Evolutionary conservation across 176 grass and related monocot species (phyloP), one percentile per base, ranked within the genome.

Genomic region (Pontederia crassipes): DNA sequence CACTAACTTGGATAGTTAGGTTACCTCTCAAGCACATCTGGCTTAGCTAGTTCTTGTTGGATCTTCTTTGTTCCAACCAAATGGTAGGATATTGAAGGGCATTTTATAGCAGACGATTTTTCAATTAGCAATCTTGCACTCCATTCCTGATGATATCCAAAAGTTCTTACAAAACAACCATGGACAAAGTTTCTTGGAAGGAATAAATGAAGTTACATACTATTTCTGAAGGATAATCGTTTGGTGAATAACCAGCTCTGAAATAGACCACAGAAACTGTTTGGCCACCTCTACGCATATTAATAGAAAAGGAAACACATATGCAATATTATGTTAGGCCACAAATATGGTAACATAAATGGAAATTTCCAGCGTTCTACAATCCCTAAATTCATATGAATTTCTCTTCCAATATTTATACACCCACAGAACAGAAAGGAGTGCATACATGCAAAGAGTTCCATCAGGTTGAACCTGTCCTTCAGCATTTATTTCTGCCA

Each of bases 141-240:
- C 93, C 93, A 97, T 60, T 91, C 84, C 93, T 97, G 73, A 7
- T 77, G 78, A 13, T 45, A 13, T 9, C 59, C 40, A 40, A n/a
- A n/a, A n/a, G n/a, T n/a, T 69, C 54, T 5, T 11, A 3, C n/a
- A 17, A 29, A 11, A 54, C 11, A 52, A 69, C 10, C 20, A 20
- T 27, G 12, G 56, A n/a, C 26, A 57, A 57, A 32, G 64, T 35
- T 48, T 18, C 8, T 32, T 12, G 32, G 46, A 15, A 51, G 69
- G 59, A 72, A 20, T 12, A 70, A 1, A 40, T 15, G 59, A 17
- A 56, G 12, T 56, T 49, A 16, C 78, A 57, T 90, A 96, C 92
- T 77, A 12, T 66, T 90, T 96, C 92, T 2, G 92, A 96, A 88
- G 92, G 86, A 81, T 96, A 96, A 71, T 96, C 92, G 70, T 77